These are phyloP conservation scores for Aplosporella prunicola DNA, from an alignment of 2,329 filamentous ascomycete genomes.

Conservation along the genomic window DNA sequence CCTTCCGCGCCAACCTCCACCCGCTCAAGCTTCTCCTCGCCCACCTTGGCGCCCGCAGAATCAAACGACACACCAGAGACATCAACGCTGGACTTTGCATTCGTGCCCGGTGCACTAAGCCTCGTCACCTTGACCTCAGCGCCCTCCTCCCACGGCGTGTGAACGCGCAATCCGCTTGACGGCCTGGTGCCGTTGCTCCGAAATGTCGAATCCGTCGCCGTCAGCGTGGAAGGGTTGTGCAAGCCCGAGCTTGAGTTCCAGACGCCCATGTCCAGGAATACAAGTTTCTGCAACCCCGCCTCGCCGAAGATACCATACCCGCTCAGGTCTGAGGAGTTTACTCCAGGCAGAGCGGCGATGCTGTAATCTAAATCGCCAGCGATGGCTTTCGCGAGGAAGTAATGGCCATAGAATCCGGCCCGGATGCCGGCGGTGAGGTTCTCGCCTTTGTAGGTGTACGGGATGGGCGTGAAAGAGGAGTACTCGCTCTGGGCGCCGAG, in stretches of 20 bases:
- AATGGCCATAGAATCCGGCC: slow-evolving; percentile 7
- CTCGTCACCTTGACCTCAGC: neutral
- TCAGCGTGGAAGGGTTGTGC: slow-evolving; percentile 7
- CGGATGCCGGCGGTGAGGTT: slow-evolving; percentile 5
- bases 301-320: slow-evolving; percentile 2
- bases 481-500: slow-evolving; percentile 32
- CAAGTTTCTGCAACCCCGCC: slow-evolving; percentile 1
- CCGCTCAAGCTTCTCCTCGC: slow-evolving; percentile 1
- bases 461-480: slow-evolving; percentile 6
- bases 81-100: slow-evolving; percentile 7
- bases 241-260: slow-evolving; percentile 6
- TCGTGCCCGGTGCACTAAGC: slow-evolving; percentile 7
- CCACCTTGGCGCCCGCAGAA: slow-evolving; percentile 1
- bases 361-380: neutral
- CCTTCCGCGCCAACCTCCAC: slow-evolving; percentile 1
- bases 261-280: slow-evolving; percentile 8
- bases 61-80: slow-evolving; percentile 5
- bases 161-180: neutral
- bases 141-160: slow-evolving; percentile 5
- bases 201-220: slow-evolving; percentile 1
- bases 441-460: slow-evolving; percentile 7
- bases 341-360: slow-evolving; percentile 4
- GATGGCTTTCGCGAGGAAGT: slow-evolving; percentile 9
- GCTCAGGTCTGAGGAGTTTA: slow-evolving; percentile 5
- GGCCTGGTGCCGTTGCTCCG: slow-evolving; percentile 6